phyloP scores from a whole-genome alignment of 768 basidiomycete species.

The Suillus clintonianus region DNA sequence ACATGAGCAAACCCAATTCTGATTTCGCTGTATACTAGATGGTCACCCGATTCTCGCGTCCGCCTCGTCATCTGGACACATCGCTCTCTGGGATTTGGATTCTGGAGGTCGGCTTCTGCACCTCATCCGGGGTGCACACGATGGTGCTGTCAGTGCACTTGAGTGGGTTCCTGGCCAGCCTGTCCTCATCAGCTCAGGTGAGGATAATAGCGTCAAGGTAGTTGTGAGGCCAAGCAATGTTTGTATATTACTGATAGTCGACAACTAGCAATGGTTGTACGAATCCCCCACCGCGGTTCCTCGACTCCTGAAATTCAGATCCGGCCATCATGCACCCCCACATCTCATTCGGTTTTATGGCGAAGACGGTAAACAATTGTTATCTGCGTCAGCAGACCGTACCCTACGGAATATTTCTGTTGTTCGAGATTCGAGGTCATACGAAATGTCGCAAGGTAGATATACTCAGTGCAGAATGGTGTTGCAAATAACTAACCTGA shows the following conservation, averaged over 20 bases:
- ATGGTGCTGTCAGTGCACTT: constrained; percentile 76
- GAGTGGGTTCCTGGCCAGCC: constrained; percentile 96
- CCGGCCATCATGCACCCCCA: constrained; percentile 90
- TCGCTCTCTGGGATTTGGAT: constrained; percentile 93
- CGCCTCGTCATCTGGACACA: constrained; percentile 81
- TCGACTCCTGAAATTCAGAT: constrained; percentile 85
- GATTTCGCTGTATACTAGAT: constrained; percentile 45
- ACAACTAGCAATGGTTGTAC: constrained; percentile 91
- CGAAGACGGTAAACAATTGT: constrained; percentile 92
- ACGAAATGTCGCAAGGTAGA: constrained; percentile 91
- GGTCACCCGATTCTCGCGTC: constrained; percentile 88
- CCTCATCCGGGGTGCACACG: constrained; percentile 86
- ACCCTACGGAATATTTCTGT: constrained; percentile 89
- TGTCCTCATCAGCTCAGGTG: constrained; percentile 83
- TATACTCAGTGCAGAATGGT: not conserved
- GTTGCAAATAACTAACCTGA: constrained; percentile 6
- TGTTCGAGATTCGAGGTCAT: constrained; percentile 92
- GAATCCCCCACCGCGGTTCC: constrained; percentile 89
- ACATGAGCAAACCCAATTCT: not conserved
- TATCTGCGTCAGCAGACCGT: constrained; percentile 88
- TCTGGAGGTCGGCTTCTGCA: constrained; percentile 81
- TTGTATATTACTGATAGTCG: constrained; percentile 2
- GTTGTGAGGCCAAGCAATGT: constrained; percentile 9
- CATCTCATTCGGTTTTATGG: constrained; percentile 94
- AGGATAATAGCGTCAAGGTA: constrained; percentile 96